These are phyloP conservation scores for Chlorella sorokiniana DNA, from an alignment of 139 green algal genomes.

Conservation along the genomic window DNA sequence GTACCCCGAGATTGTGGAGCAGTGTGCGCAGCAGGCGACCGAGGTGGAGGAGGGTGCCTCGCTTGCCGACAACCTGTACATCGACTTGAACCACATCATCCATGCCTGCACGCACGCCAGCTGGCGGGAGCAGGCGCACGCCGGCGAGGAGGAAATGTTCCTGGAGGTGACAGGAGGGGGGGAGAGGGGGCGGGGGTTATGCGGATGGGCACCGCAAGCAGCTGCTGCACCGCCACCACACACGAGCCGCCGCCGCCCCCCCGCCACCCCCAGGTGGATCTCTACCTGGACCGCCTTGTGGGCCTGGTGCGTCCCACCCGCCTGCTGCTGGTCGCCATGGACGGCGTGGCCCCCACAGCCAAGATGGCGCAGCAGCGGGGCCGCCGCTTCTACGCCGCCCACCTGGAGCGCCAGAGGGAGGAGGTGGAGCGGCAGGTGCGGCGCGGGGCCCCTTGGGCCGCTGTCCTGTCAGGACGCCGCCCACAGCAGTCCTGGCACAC, in stretches of 20 bases:
- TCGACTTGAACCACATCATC: slow-evolving; percentile 50
- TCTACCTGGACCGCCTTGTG: slow-evolving; percentile 84
- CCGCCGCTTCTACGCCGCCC: slow-evolving; percentile 81
- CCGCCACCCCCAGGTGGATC: slow-evolving; percentile 55
- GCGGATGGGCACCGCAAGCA: not conserved
- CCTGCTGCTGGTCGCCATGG: slow-evolving; percentile 61
- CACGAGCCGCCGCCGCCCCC: not conserved
- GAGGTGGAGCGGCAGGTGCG: slow-evolving; percentile 62
- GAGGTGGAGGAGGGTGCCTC: slow-evolving; percentile 46
- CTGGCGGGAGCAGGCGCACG: slow-evolving; percentile 43
- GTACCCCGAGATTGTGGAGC: slow-evolving; percentile 57
- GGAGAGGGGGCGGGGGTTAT: not conserved
- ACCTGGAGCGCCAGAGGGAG: slow-evolving; percentile 65
- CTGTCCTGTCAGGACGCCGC: not conserved
- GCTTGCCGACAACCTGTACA: slow-evolving; percentile 71
- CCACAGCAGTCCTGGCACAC: not conserved
- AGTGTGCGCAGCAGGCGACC: not conserved
- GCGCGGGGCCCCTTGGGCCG: not conserved
- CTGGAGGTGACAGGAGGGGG: slow-evolving; percentile 15
- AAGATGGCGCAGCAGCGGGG: slow-evolving; percentile 95
- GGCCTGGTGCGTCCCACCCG: slow-evolving; percentile 51
- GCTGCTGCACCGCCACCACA: too few species aligned
- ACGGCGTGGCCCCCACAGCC: slow-evolving; percentile 83
- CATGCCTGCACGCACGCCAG: slow-evolving; percentile 77
- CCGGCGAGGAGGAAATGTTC: slow-evolving; percentile 68